Base-by-base conservation (phyloP, 2,329 filamentous ascomycete genomes). In the Monilinia fructigena region DNA sequence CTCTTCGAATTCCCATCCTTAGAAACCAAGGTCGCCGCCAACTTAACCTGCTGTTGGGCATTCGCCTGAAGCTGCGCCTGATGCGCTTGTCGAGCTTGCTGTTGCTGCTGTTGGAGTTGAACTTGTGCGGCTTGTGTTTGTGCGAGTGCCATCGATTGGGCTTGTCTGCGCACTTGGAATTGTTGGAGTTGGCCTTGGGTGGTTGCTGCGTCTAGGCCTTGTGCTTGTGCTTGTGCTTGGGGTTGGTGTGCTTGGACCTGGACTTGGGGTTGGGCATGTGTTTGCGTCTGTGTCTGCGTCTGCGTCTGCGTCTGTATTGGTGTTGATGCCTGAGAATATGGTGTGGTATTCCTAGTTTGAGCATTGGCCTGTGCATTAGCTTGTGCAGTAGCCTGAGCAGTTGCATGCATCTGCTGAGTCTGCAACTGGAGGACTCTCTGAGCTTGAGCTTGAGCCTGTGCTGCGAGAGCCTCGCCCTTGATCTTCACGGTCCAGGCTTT, bases 1-100 rank as follows among this genome's bases (percentile, higher is more conserved):
- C 60, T 54, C 48, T 63, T 28, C 28, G 28, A 28, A 28, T 28
- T 63, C 2, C 23, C 35, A 16, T 63, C 60, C 2, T 55, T 63
- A 0, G 28, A n/a, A 35, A 40, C 26, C 23, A 10, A 18, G 14
- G 14, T 10, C 7, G 31, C 23, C 3, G 31, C 23, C 3, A 52
- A 38, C 2, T 23, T 31, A 28, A 4, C 28, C 18, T 56, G 38
- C 1, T 40, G 38, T 28, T 28, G 16, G 3, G 38, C 3, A 28
- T 26, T 42, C 40, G 23, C 38, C 28, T 45, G 45, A 48, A 8
- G 7, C 14, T 59, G 55, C 3, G 11, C 18, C 16, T 47, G 18
- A 26, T 3, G 55, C 16, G 31, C 31, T 35, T 35, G 31, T 1
- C 12, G 40, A 16, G 40, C 14, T 31, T 28, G 38, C 26, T 45